Base-by-base conservation (phyloP, 2,329 filamentous ascomycete genomes). In the Chaetomiaceae sp. region DNA sequence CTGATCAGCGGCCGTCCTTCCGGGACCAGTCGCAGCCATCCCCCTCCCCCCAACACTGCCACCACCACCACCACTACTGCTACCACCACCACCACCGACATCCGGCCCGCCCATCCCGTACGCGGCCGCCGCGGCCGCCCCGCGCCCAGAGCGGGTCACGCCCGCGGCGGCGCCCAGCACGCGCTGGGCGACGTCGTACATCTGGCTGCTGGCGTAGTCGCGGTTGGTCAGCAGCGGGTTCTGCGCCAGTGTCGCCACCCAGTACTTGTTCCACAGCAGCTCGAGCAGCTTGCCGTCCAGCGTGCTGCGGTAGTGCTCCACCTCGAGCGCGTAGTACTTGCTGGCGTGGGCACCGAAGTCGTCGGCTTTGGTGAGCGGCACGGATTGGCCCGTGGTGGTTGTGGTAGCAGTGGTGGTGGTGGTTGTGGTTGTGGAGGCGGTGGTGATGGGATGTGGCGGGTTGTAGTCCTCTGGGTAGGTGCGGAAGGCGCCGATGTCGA, bases 231-330 rank as follows among this genome's bases (percentile, higher is more conserved):
- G 83, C 4, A 96, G 76, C 18, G 91, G 90, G 57, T 83, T 93
- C 58, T 95, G 88, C 26, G 88, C 94, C 17, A 98, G 78, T 6
- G 93, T 98, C 61, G 94, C 87, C 27, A 96, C 90, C 93, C 89
- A 95, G 73, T 98, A 98, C 68, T 97, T 97, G 72, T 96, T 95
- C 93, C 93, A 97, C 24, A 98, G 74, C 42, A 88, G 77, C 60
- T 94, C 88, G 5, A 98, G 74, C 19, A 98, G 75, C 58, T 89
- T 85, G 2, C 83, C 78, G 67, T 98, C 93, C 22, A 98, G 82
- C 0, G 86, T 85, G 53, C 87, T 93, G 71, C 97, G 97, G 76
- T 88, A 98, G 67, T 95, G 88, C 26, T 88, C 88, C 12, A 97
- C 86, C 51, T 94, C 86, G 6, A 98, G 77, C 12, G 85, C 76